A percentile compares a stretch with the other conserved stretches of the same genome.
Evolutionary conservation across 2,329 filamentous ascomycete species (phyloP).

Genomic region (Botrytis fabae): DNA sequence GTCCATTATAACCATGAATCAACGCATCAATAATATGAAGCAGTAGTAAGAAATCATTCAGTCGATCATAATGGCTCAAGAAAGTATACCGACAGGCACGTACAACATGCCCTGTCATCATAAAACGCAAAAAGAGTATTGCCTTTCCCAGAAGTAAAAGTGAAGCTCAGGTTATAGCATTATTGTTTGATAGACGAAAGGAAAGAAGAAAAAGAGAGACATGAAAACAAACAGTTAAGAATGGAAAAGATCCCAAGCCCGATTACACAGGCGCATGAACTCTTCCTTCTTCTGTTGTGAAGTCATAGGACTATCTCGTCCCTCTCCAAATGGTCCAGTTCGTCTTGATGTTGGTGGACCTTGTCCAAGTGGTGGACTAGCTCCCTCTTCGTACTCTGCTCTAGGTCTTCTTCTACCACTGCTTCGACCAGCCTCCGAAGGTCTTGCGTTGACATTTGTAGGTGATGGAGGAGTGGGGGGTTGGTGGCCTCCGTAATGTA

Average conservation of each 20-base stretch:
- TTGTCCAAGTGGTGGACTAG: conserved; percentile 78
- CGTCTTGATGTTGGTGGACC: conserved; percentile 62
- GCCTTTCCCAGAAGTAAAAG: conserved; percentile 16
- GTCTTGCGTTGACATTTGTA: conserved; percentile 40
- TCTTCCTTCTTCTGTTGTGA: conserved; percentile 87
- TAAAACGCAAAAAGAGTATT: conserved; percentile 13
- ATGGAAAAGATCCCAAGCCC: conserved; percentile 97
- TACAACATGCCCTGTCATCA: conserved; percentile 5
- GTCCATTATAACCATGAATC: conserved; percentile 19
- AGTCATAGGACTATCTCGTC: conserved; percentile 79
- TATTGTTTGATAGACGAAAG: conserved; percentile 5
- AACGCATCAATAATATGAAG: conserved; percentile 11
- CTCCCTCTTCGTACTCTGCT: conserved; percentile 92
- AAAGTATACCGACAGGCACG: conserved; percentile 17
- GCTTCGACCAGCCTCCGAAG: conserved; percentile 45
- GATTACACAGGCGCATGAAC: conserved; percentile 80
- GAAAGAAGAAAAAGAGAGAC: neutral
- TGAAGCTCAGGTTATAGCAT: conserved; percentile 14
- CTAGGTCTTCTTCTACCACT: conserved; percentile 73
- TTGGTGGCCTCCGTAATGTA: conserved; percentile 93
- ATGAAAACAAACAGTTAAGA: conserved; percentile 52
- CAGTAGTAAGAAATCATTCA: neutral
- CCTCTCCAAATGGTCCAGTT: conserved; percentile 72
- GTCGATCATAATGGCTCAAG: conserved; percentile 11
- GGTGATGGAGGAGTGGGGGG: conserved; percentile 77